Evolutionary conservation across 768 basidiomycete genomes (phyloP).

Genomic region (Lepiota brunneoincarnata): DNA sequence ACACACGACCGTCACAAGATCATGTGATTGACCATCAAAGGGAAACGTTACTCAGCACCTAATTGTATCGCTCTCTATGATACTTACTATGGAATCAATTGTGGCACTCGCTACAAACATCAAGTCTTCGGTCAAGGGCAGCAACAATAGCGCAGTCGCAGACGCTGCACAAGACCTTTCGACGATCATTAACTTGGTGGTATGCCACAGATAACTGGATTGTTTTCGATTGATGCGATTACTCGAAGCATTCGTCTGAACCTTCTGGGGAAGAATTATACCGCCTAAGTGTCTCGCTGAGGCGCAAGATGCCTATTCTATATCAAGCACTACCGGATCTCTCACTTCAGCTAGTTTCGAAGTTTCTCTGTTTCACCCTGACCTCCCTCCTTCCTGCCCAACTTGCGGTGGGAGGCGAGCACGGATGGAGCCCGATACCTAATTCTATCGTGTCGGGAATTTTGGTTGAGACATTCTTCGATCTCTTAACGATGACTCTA

Average conservation of each 20-base stretch:
- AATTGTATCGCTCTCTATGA: not conserved
- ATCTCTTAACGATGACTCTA: not conserved
- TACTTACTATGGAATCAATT: constrained; percentile 1
- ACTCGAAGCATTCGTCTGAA: constrained; percentile 1
- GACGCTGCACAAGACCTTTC: not conserved
- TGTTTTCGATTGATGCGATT: not conserved
- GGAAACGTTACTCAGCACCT: not conserved
- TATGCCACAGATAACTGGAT: not conserved
- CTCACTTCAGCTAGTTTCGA: not conserved
- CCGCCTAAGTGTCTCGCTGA: not conserved
- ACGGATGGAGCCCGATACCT: constrained; percentile 1
- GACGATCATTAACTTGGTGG: not conserved
- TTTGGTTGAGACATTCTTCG: constrained; percentile 19
- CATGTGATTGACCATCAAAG: not conserved
- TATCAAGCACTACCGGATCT: constrained; percentile 1
- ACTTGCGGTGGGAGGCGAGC: not conserved
- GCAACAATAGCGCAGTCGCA: not conserved
- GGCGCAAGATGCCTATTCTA: not conserved
- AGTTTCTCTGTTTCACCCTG: not conserved
- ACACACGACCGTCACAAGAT: constrained; percentile 3
- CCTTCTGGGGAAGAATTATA: not conserved
- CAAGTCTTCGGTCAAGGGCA: not conserved
- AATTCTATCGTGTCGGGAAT: constrained; percentile 20
- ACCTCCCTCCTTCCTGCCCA: not conserved
- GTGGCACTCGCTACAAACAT: not conserved